phyloP scores from a whole-genome alignment of 176 grass and related monocot species.

The Themeda triandra region DNA sequence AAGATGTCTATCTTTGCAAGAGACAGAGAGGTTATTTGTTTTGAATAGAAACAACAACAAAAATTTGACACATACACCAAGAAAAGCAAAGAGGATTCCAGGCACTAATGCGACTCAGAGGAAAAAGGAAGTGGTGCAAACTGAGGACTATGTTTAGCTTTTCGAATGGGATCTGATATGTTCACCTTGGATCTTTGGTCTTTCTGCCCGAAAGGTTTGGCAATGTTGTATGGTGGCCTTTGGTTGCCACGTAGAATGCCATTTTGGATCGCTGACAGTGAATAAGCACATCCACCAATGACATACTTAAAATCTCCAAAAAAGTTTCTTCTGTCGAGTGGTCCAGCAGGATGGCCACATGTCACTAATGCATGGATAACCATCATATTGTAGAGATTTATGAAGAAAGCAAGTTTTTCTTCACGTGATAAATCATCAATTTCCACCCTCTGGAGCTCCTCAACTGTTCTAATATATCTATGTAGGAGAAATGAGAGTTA shows the following conservation, averaged over 20 bases:
- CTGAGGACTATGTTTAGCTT: conserved; percentile 9
- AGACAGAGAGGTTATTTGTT: background rate
- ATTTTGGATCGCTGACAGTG: conserved; percentile 90
- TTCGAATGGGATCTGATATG: conserved; percentile 18
- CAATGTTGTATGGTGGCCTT: conserved; percentile 86
- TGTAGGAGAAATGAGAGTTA: conserved; percentile 25
- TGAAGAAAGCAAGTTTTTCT: conserved; percentile 94
- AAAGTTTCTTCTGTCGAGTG: conserved; percentile 82
- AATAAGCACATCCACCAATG: conserved; percentile 87
- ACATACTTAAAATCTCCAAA: conserved; percentile 98
- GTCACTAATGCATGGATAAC: conserved; percentile 77
- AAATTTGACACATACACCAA: background rate
- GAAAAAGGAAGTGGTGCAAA: background rate
- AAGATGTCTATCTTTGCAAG: background rate
- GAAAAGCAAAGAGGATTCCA: background rate
- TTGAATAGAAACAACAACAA: background rate
- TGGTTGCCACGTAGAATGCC: conserved; percentile 85
- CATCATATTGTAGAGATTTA: conserved; percentile 99
- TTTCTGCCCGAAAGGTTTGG: conserved; percentile 79
- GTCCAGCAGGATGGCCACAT: conserved; percentile 62
- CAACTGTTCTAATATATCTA: conserved; percentile 85
- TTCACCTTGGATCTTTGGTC: conserved; percentile 77
- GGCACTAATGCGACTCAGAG: background rate
- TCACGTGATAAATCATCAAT: conserved; percentile 66
- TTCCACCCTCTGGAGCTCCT: conserved; percentile 92